Evolutionary conservation across 2,329 filamentous ascomycete genomes (phyloP).

Genomic region (Rutstroemia sp.): DNA sequence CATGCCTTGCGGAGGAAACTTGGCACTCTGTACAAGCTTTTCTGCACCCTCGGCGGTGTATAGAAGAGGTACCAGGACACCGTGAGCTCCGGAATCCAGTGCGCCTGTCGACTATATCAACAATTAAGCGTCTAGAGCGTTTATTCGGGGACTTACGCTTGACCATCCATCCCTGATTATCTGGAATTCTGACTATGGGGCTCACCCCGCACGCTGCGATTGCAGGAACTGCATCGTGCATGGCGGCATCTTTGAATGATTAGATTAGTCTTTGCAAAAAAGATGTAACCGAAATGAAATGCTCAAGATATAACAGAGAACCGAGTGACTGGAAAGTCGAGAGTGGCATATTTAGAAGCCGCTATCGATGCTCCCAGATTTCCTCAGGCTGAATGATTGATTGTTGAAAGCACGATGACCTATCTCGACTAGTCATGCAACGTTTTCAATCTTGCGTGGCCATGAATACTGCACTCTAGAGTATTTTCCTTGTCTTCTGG

Average conservation of each 20-base stretch:
- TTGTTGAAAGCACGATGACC: no score
- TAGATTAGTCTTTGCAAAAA: background rate
- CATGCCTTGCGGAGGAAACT: conserved; percentile 48
- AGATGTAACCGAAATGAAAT: no score
- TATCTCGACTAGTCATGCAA: no score
- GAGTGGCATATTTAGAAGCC: no score
- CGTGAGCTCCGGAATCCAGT: conserved; percentile 50
- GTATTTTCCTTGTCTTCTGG: no score
- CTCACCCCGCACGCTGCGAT: conserved; percentile 48
- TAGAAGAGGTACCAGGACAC: conserved; percentile 47
- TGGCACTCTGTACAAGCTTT: conserved; percentile 42
- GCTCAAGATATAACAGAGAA: no score
- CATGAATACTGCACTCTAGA: no score
- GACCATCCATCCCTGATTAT: conserved; percentile 48
- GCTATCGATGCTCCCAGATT: no score
- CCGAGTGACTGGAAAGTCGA: no score
- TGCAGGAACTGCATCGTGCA: conserved; percentile 51
- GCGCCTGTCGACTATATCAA: conserved; percentile 35
- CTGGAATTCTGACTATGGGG: conserved; percentile 50
- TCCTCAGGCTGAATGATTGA: no score
- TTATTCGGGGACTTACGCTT: conserved; percentile 37
- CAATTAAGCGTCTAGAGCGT: background rate
- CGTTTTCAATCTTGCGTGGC: no score
- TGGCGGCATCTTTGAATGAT: conserved; percentile 38
- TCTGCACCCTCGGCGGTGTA: conserved; percentile 46